These are phyloP conservation scores for Bretschneidera sinensis DNA, from an alignment of 345 rosid genomes.

Conservation along the genomic window DNA sequence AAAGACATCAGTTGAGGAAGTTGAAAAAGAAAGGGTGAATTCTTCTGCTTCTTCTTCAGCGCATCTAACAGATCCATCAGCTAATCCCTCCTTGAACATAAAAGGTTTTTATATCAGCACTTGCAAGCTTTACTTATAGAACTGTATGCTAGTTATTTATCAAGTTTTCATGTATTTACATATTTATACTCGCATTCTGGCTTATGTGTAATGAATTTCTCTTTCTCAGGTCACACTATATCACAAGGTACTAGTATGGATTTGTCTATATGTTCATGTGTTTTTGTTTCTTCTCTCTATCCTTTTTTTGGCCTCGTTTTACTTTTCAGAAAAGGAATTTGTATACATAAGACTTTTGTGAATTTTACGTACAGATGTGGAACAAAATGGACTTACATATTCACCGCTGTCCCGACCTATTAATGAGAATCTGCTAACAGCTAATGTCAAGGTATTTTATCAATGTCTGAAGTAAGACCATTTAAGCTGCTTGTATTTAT, in stretches of 20 bases:
- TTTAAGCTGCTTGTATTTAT: constrained; percentile 9
- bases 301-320: background rate
- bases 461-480: background rate
- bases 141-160: background rate
- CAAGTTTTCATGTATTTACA: background rate
- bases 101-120: constrained; percentile 29
- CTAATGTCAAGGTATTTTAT: constrained; percentile 40
- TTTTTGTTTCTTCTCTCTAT: background rate
- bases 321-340: constrained; percentile 5
- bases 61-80: constrained; percentile 17
- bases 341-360: too few relatives aligned
- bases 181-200: constrained; percentile 5
- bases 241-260: constrained; percentile 18
- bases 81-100: constrained; percentile 17
- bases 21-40: constrained; percentile 1
- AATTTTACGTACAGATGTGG: constrained; percentile 34
- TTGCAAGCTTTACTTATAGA: background rate
- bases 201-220: constrained; percentile 22
- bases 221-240: constrained; percentile 13
- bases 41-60: constrained; percentile 19
- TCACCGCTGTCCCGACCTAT: constrained; percentile 40
- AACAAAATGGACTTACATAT: constrained; percentile 46
- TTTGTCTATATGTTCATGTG: background rate
- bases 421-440: constrained; percentile 52
- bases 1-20: constrained; percentile 16